Conservation (phyloP, 208 protist genomes). For the Lotmaria passim region DNA sequence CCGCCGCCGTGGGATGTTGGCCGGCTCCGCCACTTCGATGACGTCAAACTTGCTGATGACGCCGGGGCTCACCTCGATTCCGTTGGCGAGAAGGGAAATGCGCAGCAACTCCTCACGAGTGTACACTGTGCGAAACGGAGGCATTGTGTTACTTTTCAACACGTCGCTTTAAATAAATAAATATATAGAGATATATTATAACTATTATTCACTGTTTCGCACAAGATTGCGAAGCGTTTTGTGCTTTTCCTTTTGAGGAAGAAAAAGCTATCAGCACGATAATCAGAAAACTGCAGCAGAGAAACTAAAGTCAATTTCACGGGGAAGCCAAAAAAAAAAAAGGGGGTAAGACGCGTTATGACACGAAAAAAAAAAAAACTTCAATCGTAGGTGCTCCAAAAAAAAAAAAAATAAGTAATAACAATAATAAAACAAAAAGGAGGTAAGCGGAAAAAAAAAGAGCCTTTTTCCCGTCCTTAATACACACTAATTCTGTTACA, state of each 20-base stretch:
- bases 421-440: no score
- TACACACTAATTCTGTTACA: no score
- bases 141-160: slow-evolving; percentile 18
- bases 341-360: no score
- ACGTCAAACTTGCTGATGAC: slow-evolving; percentile 68
- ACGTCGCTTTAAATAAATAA: neutral
- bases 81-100: slow-evolving; percentile 38
- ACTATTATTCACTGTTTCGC: neutral
- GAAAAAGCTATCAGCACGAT: no score
- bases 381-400: no score
- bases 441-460: no score
- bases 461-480: no score
- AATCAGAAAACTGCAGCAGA: no score
- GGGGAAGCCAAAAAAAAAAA: no score
- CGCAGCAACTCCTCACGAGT: slow-evolving; percentile 62
- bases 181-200: slow-evolving; percentile 5
- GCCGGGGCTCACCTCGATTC: slow-evolving; percentile 41
- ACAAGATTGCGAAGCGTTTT: neutral
- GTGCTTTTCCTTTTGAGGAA: neutral
- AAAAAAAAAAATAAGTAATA: no score
- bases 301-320: no score
- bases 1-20: slow-evolving; percentile 30
- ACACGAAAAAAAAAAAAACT: no score
- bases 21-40: slow-evolving; percentile 57
- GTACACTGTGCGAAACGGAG: slow-evolving; percentile 47